Percentiles rank a stretch among this genome's conserved stretches.
phyloP scores from a whole-genome alignment of 176 grass and related monocot species.

The Alopecurus myosuroides region DNA sequence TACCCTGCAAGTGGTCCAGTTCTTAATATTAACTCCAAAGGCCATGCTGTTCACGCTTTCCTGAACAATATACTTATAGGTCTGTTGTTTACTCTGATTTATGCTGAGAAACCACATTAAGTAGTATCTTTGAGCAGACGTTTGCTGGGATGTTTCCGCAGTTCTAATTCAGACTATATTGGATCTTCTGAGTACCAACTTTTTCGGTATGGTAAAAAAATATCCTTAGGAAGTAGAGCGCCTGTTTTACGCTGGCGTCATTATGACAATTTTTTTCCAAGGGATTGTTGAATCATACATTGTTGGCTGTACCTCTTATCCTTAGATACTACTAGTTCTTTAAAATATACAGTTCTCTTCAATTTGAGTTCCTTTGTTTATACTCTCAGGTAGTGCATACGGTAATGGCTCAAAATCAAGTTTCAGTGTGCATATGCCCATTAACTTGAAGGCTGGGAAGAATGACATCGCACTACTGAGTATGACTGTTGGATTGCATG shows the following conservation, averaged over 20 bases:
- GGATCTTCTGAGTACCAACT: conserved; percentile 1
- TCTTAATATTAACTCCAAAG: conserved; percentile 70
- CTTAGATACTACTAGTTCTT: background rate
- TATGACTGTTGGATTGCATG: conserved; percentile 94
- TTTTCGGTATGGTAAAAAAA: background rate
- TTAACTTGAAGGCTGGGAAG: conserved; percentile 59
- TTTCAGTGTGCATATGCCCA: conserved; percentile 51
- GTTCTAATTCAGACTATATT: conserved; percentile 9
- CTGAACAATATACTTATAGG: conserved; percentile 77
- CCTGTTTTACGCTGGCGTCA: conserved; percentile 13
- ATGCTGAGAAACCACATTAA: background rate
- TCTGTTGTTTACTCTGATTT: conserved; percentile 28
- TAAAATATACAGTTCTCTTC: background rate
- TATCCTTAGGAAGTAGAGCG: background rate
- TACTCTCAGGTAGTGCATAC: conserved; percentile 56
- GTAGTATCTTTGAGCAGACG: background rate
- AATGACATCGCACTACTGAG: conserved; percentile 84
- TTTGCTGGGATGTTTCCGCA: conserved; percentile 8
- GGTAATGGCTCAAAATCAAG: conserved; percentile 66
- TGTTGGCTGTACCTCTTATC: background rate
- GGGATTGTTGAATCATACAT: background rate
- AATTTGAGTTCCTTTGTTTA: background rate
- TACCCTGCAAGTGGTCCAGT: conserved; percentile 33
- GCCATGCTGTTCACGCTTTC: conserved; percentile 86
- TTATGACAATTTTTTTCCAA: background rate